These are phyloP conservation scores for Cyclotella cryptica DNA, from an alignment of 108 stramenopile species.

Conservation along the genomic window DNA sequence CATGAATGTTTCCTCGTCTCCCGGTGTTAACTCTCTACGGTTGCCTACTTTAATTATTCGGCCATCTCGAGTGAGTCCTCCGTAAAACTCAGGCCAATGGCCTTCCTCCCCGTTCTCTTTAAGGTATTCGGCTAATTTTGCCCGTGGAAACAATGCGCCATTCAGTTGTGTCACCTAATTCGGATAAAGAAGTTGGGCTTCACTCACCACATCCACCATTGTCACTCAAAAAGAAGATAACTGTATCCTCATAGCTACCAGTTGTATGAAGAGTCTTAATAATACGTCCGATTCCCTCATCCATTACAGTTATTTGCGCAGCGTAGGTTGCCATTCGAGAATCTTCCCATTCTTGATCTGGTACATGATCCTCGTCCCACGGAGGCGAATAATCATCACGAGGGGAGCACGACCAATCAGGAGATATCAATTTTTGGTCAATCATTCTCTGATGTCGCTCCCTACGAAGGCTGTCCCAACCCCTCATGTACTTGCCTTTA, in stretches of 20 bases:
- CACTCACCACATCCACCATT: constrained; percentile 54
- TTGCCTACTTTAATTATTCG: constrained; percentile 45
- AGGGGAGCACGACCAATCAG: constrained; percentile 49
- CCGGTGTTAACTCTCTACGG: constrained; percentile 24
- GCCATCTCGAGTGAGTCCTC: constrained; percentile 44
- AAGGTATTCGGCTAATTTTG: constrained; percentile 31
- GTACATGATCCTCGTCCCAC: constrained; percentile 29
- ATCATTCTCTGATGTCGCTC: constrained; percentile 35
- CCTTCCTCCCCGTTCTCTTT: constrained; percentile 56
- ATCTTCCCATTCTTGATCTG: constrained; percentile 52
- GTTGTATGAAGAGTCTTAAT: constrained; percentile 24
- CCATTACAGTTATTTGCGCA: constrained; percentile 53
- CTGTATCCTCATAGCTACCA: constrained; percentile 42
- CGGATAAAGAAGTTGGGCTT: background rate
- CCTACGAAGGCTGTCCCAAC: constrained; percentile 46
- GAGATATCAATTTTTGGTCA: constrained; percentile 39
- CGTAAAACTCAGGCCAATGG: constrained; percentile 52
- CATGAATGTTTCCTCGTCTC: constrained; percentile 52
- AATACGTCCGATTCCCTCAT: constrained; percentile 53
- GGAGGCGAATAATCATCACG: constrained; percentile 47
- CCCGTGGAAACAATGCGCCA: background rate
- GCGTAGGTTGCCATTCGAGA: constrained; percentile 53
- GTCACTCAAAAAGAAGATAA: constrained; percentile 56
- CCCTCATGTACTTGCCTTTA: constrained; percentile 45
- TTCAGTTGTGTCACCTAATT: background rate